Conservation (phyloP, 805 yeast genomes). For the Starmerella scarabaei region DNA sequence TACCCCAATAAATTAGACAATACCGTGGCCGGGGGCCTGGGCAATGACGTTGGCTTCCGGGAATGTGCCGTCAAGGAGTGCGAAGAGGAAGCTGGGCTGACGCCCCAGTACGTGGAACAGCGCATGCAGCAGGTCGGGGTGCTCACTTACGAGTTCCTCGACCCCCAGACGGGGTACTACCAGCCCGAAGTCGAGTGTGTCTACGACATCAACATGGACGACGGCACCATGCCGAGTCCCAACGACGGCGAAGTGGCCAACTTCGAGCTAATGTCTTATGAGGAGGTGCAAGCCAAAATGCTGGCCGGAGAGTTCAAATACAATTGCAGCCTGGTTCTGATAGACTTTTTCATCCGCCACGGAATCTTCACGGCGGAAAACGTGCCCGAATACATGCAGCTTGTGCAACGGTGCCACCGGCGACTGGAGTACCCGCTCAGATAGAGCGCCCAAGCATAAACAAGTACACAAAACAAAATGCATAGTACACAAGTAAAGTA, state of each 20-base stretch:
- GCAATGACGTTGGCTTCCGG: conserved; percentile 57
- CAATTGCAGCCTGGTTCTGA: conserved; percentile 64
- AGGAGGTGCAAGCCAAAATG: conserved; percentile 42
- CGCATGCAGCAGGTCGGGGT: conserved; percentile 46
- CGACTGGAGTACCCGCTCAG: conserved; percentile 51
- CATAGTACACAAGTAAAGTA: too few species aligned
- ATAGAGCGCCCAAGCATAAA: too few species aligned
- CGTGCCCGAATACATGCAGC: conserved; percentile 54
- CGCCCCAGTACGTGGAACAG: conserved; percentile 35
- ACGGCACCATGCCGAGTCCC: conserved; percentile 35
- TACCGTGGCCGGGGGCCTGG: conserved; percentile 91
- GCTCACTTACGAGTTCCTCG: conserved; percentile 42
- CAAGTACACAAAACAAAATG: too few species aligned
- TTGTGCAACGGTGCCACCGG: conserved; percentile 53
- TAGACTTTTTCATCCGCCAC: conserved; percentile 81
- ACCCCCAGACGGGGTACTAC: conserved; percentile 40
- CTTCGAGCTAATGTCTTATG: conserved; percentile 50
- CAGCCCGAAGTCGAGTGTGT: conserved; percentile 84
- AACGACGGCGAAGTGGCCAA: conserved; percentile 66
- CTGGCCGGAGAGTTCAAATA: conserved; percentile 64
- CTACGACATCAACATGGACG: conserved; percentile 50
- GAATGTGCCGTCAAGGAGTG: conserved; percentile 82
- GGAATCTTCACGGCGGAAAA: conserved; percentile 53
- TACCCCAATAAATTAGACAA: conserved; percentile 87
- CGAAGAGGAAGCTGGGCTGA: conserved; percentile 80